Evolutionary conservation across 2,329 filamentous ascomycete species (phyloP).

Genomic region (Calonectria fujianensis): DNA sequence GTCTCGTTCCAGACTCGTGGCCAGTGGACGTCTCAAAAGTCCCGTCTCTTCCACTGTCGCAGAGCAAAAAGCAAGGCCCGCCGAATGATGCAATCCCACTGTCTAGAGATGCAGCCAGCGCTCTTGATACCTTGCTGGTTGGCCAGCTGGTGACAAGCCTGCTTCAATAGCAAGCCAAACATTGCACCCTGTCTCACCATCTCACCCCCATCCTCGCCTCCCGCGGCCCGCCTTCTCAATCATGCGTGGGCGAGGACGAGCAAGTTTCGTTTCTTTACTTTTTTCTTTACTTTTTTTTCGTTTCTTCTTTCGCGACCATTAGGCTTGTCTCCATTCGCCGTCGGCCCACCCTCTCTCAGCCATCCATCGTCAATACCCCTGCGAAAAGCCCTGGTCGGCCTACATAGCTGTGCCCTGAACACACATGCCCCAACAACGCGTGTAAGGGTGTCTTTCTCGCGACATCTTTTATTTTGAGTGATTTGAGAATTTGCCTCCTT

Average conservation of each 20-base stretch:
- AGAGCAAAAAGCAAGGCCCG: conserved; percentile 45
- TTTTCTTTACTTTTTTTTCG: conserved; percentile 44
- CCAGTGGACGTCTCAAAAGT: conserved; percentile 39
- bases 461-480: neutral
- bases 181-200: conserved; percentile 52
- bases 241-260: conserved; percentile 45
- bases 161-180: conserved; percentile 47
- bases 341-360: conserved; percentile 49
- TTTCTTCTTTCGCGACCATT: conserved; percentile 44
- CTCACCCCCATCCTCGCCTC: conserved; percentile 41
- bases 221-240: conserved; percentile 45
- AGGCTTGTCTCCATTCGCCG: conserved; percentile 41
- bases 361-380: conserved; percentile 52
- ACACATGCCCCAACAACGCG: conserved; percentile 28
- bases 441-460: conserved; percentile 1
- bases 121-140: conserved; percentile 47
- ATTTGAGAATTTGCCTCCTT: conserved; percentile 13
- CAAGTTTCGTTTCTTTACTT: conserved; percentile 47
- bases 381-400: conserved; percentile 25
- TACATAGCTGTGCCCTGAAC: conserved; percentile 28
- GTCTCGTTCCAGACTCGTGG: conserved; percentile 38
- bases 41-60: conserved; percentile 41
- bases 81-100: conserved; percentile 53
- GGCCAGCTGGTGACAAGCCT: conserved; percentile 44
- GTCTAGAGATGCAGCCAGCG: conserved; percentile 46